Base-by-base conservation (phyloP, 768 basidiomycete genomes). In the Calvatia gigantea region DNA sequence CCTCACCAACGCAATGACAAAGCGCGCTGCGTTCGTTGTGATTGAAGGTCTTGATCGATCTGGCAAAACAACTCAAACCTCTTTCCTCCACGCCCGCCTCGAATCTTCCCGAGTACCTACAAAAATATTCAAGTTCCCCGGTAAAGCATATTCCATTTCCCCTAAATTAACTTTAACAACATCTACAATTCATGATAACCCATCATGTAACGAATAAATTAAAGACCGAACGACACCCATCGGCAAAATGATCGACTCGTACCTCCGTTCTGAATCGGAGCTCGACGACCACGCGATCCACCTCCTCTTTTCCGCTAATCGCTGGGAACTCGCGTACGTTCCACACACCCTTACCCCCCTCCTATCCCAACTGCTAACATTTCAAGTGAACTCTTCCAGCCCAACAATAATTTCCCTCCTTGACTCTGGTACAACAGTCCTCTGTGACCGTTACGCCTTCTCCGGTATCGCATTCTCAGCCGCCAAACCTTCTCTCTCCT, bases 361-460 rank as follows among this genome's bases (percentile, higher is more conserved):
- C n/a, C 29, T 28, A 14, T 7, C 27, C 8, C 19, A n/a, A 51
- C 12, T 19, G 35, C 25, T 19, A 32, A 27, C 19, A 49, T 25
- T 11, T n/a, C 45, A 12, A 9, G 45, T 54, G 15, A 23, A 25
- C 42, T 37, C 49, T 25, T 17, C 17, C 50, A 88, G 90, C 23
- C 69, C 84, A 2, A 75, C 75, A 0, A 93, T 98, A 48, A 74
- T 82, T 54, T 63, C 70, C 4, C 72, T 82, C 21, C 76, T 97
- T 2, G 68, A 68, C 0, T 64, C 74, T 0, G 93, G 94, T 0
- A 88, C 83, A 3, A 81, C 83, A 0, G 75, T 99, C 65, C 71
- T 99, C 42, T 93, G 91, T 64, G 96, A 98, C 68, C 81, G 97
- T 39, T 99, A 98, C 67, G 91, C 94, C 1, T 98, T 98, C 71